Evolutionary conservation across 345 rosid species (phyloP), one percentile per base, ranked within the genome.

Genomic region (Ceriops tagal): DNA sequence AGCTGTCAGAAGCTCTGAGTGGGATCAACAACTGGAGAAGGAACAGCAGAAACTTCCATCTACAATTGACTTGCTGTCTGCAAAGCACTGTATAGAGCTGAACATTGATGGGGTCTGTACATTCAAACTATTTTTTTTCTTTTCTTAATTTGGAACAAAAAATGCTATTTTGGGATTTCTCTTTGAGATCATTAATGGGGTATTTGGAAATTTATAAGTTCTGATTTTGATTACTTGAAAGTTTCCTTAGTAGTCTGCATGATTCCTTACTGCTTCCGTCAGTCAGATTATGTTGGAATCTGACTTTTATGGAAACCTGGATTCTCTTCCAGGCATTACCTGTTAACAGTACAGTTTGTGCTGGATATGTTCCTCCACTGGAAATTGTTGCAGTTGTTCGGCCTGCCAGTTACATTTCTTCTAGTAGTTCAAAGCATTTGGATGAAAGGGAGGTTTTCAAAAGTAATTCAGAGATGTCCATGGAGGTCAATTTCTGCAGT

Each of bases 311-410:
- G 13, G 5, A 57, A 59, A 47, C 10, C 34, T 79, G 9, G n/a
- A 66, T 71, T 71, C 64, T 79, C 37, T 79, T 69, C 68, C 79
- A 90, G 96, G 87, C 49, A 53, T 75, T 90, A 66, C 92, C 90
- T 13, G 43, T 58, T 49, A 58, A 57, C 70, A 72, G 31, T 21
- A 43, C 73, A 27, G 72, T 86, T 51, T 62, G n/a, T 68, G 92
- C 86, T 81, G 90, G 89, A 51, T 67, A 58, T 56, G 62, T 56
- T 60, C 85, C 83, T 32, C 92, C 91, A 1, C n/a, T 39, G 30
- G 79, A 80, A 65, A 79, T 91, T 61, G 87, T 88, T 55, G 97
- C 93, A 8, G 92, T 87, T 78, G 64, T 88, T 75, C 87, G 90
- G 46, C 92, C 92, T 35, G 79, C 76, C 22, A 73, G 73, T 79